A percentile compares a stretch with the other conserved stretches of the same genome.
These are phyloP conservation scores for Zopfia rhizophila DNA, from an alignment of 2,329 filamentous ascomycete species.

Conservation along the genomic window DNA sequence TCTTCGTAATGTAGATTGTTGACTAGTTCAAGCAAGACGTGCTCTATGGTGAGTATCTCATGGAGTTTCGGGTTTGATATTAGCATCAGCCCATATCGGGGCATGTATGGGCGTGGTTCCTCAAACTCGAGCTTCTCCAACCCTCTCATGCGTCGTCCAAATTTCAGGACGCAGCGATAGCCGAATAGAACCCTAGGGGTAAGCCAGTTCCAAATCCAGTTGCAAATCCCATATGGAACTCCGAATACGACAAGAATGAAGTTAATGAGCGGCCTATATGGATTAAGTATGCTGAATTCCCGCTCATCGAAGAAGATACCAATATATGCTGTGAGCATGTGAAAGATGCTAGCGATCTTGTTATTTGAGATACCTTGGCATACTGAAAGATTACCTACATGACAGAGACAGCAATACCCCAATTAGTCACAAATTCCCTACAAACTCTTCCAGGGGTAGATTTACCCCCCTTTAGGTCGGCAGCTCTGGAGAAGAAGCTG, in stretches of 20 bases:
- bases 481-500: slow-evolving; percentile 23
- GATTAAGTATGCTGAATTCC: slow-evolving; percentile 29
- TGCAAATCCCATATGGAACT: slow-evolving; percentile 5
- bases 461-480: background rate
- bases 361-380: background rate
- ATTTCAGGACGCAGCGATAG: slow-evolving; percentile 17
- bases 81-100: slow-evolving; percentile 10
- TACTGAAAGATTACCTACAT: slow-evolving; percentile 18
- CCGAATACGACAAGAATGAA: slow-evolving; percentile 14
- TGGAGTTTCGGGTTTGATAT: slow-evolving; percentile 23
- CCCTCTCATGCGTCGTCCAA: background rate
- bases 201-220: slow-evolving; percentile 4
- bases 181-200: slow-evolving; percentile 18
- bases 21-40: slow-evolving; percentile 28
- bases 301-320: slow-evolving; percentile 32
- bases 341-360: slow-evolving; percentile 16
- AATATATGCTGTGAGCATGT: slow-evolving; percentile 26
- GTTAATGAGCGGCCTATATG: slow-evolving; percentile 22
- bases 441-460: slow-evolving; percentile 14
- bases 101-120: slow-evolving; percentile 15
- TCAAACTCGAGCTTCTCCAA: slow-evolving; percentile 10
- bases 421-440: slow-evolving; percentile 18
- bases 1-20: slow-evolving; percentile 28
- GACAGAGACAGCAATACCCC: slow-evolving; percentile 12
- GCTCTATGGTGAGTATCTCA: slow-evolving; percentile 29